Percentiles rank a stretch among this genome's conserved stretches.
These are phyloP conservation scores for Syncephalastrum monosporum DNA, from an alignment of 371 early-diverging fungal genomes.

Conservation along the genomic window DNA sequence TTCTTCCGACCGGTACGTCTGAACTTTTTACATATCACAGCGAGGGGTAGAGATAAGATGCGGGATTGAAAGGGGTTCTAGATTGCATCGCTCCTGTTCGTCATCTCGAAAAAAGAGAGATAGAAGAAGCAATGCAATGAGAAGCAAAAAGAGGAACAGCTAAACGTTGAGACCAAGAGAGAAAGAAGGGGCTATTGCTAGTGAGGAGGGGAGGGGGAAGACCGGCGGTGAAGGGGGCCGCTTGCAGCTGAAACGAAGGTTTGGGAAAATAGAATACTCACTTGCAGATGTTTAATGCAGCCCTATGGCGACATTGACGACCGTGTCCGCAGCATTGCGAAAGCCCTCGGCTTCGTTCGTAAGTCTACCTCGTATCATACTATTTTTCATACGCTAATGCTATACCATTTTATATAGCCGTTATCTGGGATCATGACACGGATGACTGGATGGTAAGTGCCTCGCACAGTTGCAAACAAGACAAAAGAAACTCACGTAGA, in stretches of 20 bases:
- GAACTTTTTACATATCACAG: no score
- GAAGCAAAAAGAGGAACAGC: no score
- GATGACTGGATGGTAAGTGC: constrained; percentile 40
- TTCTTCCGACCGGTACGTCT: constrained; percentile 46
- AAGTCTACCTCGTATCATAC: constrained; percentile 1
- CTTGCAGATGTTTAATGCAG: constrained; percentile 7
- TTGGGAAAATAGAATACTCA: not conserved
- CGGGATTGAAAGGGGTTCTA: no score
- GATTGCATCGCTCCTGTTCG: no score
- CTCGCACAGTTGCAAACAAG: not conserved
- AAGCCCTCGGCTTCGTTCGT: constrained; percentile 55
- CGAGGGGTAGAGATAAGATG: no score
- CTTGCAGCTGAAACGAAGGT: no score
- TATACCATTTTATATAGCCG: constrained; percentile 23
- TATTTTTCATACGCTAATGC: not conserved
- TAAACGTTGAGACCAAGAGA: not conserved
- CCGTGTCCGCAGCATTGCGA: constrained; percentile 61
- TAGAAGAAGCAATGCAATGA: no score
- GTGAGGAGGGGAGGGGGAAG: not conserved
- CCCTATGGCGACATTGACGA: constrained; percentile 72
- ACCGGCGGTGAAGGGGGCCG: not conserved
- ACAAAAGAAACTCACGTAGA: not conserved
- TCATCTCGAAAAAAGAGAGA: no score
- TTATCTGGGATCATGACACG: constrained; percentile 52
- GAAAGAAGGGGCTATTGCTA: not conserved